Evolutionary conservation across 2,329 filamentous ascomycete genomes (phyloP).

Genomic region (Cercospora beticola): DNA sequence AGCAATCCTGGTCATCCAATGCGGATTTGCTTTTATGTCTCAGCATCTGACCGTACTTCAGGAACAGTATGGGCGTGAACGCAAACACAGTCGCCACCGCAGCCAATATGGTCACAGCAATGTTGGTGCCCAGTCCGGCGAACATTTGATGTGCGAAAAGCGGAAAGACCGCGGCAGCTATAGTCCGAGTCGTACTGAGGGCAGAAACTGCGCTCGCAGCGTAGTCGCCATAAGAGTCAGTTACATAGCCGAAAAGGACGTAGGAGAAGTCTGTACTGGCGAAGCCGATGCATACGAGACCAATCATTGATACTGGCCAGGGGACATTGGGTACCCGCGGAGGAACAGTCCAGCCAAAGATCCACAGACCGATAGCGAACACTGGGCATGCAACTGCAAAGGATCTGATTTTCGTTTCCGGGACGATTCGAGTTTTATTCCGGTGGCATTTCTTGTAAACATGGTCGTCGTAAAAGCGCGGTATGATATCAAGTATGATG

Average conservation of each 20-base stretch:
- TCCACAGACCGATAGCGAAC: conserved; percentile 31
- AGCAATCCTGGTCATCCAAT: conserved; percentile 14
- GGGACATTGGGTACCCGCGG: conserved; percentile 19
- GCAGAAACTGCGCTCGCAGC: conserved; percentile 58
- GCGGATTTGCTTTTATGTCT: conserved; percentile 24
- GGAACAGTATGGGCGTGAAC: conserved; percentile 26
- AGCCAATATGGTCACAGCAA: conserved; percentile 33
- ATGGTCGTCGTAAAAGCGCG: conserved; percentile 27
- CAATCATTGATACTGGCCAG: conserved; percentile 30
- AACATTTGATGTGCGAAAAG: conserved; percentile 60
- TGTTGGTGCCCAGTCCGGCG: conserved; percentile 46
- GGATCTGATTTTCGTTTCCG: conserved; percentile 42
- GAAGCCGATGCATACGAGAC: conserved; percentile 30
- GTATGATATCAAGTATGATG: conserved; percentile 33
- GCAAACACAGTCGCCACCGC: conserved; percentile 42
- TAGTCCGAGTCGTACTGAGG: conserved; percentile 58
- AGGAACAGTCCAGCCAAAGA: conserved; percentile 33
- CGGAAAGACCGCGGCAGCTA: conserved; percentile 57
- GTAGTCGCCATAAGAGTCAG: conserved; percentile 60
- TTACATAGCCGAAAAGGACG: conserved; percentile 55
- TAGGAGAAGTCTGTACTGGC: conserved; percentile 28
- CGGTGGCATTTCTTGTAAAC: conserved; percentile 12
- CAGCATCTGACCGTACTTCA: conserved; percentile 17
- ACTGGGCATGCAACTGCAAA: conserved; percentile 22
- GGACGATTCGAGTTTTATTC: conserved; percentile 45